Percentiles rank a stretch among this genome's conserved stretches.
Conservation (phyloP, 148 eudicot genomes). For the Dysphania ambrosioides region DNA sequence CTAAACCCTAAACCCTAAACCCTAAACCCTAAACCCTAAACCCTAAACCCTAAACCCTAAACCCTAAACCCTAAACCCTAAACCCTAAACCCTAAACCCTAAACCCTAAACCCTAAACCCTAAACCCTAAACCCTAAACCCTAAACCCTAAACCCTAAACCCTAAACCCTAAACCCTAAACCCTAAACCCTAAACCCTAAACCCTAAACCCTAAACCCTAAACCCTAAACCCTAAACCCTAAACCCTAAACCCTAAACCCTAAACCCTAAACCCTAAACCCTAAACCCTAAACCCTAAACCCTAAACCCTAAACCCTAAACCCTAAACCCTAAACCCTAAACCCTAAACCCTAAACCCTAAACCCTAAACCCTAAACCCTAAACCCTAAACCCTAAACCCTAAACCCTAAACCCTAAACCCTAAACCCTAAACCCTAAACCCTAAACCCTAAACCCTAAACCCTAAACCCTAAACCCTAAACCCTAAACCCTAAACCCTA, state of each 20-base stretch:
- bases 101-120: slow-evolving; percentile 19
- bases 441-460: slow-evolving; percentile 32
- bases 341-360: slow-evolving; percentile 28
- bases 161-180: slow-evolving; percentile 24
- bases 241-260: slow-evolving; percentile 19
- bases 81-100: slow-evolving; percentile 19
- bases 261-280: slow-evolving; percentile 22
- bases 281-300: slow-evolving; percentile 11
- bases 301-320: slow-evolving; percentile 24
- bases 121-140: slow-evolving; percentile 24
- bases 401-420: slow-evolving; percentile 31
- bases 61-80: slow-evolving; percentile 12
- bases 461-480: slow-evolving; percentile 38
- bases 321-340: slow-evolving; percentile 20
- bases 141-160: slow-evolving; percentile 26
- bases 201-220: slow-evolving; percentile 23
- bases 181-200: slow-evolving; percentile 18
- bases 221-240: slow-evolving; percentile 19
- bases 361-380: slow-evolving; percentile 31
- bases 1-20: slow-evolving; percentile 17
- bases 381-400: slow-evolving; percentile 26
- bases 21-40: slow-evolving; percentile 24
- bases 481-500: slow-evolving; percentile 36
- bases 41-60: slow-evolving; percentile 19
- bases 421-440: slow-evolving; percentile 27